Evolutionary conservation across 768 basidiomycete species (phyloP), one percentile per base, ranked within the genome.

Genomic region (Lyophyllum atratum): DNA sequence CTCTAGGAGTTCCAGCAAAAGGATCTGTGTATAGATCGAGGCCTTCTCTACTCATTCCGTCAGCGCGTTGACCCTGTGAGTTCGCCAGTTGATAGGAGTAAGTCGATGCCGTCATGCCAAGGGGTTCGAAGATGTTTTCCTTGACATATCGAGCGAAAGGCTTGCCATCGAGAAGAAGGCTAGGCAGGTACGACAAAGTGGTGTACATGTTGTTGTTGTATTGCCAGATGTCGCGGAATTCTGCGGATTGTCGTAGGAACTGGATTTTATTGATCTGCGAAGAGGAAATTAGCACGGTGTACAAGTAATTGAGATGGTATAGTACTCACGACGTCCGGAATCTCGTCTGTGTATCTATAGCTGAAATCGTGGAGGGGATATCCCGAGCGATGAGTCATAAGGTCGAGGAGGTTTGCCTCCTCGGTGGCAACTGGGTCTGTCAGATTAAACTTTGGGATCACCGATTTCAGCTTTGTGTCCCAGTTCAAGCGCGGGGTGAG

Each of bases 101-200:
- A 1, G 71, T 74, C 9, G 72, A 67, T 9, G 66, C 62, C 1
- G 57, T 61, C 57, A 74, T 54, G 4, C 70, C 70, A 1, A 73
- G 64, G 9, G 65, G 66, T 6, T 66, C 64, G n/a, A 74, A 64
- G 28, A 74, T 71, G 44, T 69, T 59, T 22, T 71, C 58, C 45
- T 69, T 66, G 33, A 72, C 71, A 62, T 70, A 74, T 24, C 62
- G 61, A 8, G 67, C 63, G 39, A 71, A 65, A 6, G 67, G 59
- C 0, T 61, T 60, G 24, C 65, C 64, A 10, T 64, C 66, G 4
- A 66, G 66, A 9, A 67, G 58, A 1, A 55, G 54, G 1, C 68
- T 64, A 0, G 69, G 71, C 19, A 75, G 54, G 50, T 68, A 68
- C 0, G 72, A 69, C 21, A 74, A 48, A 1, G 65, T 49, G 3